These are phyloP conservation scores for Saturnispora saitoi DNA, from an alignment of 805 yeast species.

Conservation along the genomic window DNA sequence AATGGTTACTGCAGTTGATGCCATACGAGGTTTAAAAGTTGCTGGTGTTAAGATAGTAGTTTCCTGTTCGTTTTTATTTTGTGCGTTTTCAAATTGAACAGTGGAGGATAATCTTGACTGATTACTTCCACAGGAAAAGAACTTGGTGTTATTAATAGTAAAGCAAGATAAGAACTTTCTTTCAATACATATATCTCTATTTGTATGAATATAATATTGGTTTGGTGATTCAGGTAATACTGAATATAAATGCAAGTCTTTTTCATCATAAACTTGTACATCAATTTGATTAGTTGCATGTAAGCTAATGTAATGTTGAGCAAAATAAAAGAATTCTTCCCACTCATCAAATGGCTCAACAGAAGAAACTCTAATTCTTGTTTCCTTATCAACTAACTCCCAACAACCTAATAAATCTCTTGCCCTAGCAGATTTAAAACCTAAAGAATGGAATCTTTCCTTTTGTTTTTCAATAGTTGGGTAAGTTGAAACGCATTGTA, in stretches of 20 bases:
- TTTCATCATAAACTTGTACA: conserved; percentile 12
- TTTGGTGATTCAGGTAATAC: not conserved
- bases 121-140: conserved; percentile 35
- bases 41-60: not conserved
- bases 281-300: conserved; percentile 45
- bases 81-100: conserved; percentile 5
- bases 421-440: conserved; percentile 42
- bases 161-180: conserved; percentile 34
- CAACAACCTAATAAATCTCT: conserved; percentile 52
- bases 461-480: conserved; percentile 43
- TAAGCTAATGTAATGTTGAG: conserved; percentile 64
- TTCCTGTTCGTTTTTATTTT: not conserved
- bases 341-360: conserved; percentile 75
- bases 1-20: conserved; percentile 3
- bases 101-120: conserved; percentile 24
- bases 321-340: conserved; percentile 70
- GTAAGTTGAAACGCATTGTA: conserved; percentile 54
- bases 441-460: conserved; percentile 33
- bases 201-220: not conserved
- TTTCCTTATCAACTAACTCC: conserved; percentile 36
- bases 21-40: conserved; percentile 7
- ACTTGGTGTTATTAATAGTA: conserved; percentile 13
- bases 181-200: conserved; percentile 10
- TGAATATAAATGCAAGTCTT: not conserved
- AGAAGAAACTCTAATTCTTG: conserved; percentile 33